Base-by-base conservation (phyloP, 2,329 filamentous ascomycete species). In the Nigrospora sphaerica region DNA sequence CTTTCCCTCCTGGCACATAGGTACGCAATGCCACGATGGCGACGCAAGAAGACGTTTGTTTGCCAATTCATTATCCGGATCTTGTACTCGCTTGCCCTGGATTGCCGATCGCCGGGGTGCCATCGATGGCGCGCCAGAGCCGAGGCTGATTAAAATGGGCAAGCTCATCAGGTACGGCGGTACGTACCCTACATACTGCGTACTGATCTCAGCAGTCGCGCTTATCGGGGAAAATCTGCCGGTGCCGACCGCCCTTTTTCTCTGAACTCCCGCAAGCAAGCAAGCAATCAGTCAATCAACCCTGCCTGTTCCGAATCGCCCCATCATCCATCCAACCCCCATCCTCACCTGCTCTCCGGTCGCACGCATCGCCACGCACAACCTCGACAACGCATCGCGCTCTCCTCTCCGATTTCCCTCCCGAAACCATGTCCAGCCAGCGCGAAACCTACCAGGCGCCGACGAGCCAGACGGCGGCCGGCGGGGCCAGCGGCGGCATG, bases 391-490 rank as follows among this genome's bases (percentile, higher is more conserved):
- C 34, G 4, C 34, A 36, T n/a, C 32, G 19, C 19, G 32, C 13
- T 6, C 41, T 2, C n/a, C 3, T 18, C 18, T 17, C 19, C 19
- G 2, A 14, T 16, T 12, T 32, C 5, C n/a, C n/a, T 14, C 13
- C 13, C 33, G 12, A 13, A 35, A n/a, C 13, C 6, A 44, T 44
- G 42, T 44, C 42, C 17, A 44, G 42, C 42, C 42, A 44, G 31
- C 42, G 42, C 42, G 42, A 44, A 44, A 33, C 42, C 33, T 44
- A 44, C 42, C 42, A 44, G 33, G 28, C 35, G 18, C 42, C 42
- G 32, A 37, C 42, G 9, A 33, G 42, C 33, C 42, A 44, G 42
- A 23, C 33, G 32, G 31, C 42, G 19, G 32, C 42, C 31, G 33
- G 42, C 42, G 28, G 33, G 33, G 18, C 32, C 32, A 28, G 42